These are phyloP conservation scores for Croton laevigatus DNA, from an alignment of 441 rosid genomes.

Conservation along the genomic window DNA sequence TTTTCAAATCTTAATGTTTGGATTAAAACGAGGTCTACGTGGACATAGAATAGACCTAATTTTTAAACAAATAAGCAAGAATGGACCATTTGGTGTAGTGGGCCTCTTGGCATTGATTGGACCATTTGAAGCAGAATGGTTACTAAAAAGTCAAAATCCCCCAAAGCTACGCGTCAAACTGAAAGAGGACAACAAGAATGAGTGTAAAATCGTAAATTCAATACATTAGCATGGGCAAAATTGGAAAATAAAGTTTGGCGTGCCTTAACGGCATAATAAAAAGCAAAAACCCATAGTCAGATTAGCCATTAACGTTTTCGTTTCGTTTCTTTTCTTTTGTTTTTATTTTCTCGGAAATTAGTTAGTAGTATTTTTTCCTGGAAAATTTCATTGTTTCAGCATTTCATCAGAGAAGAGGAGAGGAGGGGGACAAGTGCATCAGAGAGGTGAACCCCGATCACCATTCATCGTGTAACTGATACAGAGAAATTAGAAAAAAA, in stretches of 20 bases:
- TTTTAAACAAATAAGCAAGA: not conserved
- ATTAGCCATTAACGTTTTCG: too few relatives aligned
- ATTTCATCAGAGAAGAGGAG: conserved; percentile 7
- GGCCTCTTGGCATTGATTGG: not conserved
- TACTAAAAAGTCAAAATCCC: conserved; percentile 12
- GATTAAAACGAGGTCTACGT: too few relatives aligned
- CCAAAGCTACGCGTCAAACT: conserved; percentile 4
- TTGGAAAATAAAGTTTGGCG: conserved; percentile 8
- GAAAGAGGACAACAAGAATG: not conserved
- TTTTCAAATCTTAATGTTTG: too few relatives aligned
- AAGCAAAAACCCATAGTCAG: not conserved
- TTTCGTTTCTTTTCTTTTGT: not conserved
- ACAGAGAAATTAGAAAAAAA: conserved; percentile 18
- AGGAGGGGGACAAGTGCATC: conserved; percentile 35
- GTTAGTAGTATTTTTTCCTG: not conserved
- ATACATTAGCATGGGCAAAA: not conserved
- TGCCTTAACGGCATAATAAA: conserved; percentile 12
- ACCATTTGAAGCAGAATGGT: not conserved
- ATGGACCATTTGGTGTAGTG: not conserved
- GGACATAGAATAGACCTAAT: too few relatives aligned
- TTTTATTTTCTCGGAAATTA: not conserved
- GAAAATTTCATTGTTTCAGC: conserved; percentile 5
- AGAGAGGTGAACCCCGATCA: conserved; percentile 25
- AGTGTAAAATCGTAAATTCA: not conserved
- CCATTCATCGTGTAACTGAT: conserved; percentile 27